Percentiles rank a stretch among this genome's conserved stretches.
These are phyloP conservation scores for Ottelia alismoides DNA, from an alignment of 106 monocot species.

Conservation along the genomic window DNA sequence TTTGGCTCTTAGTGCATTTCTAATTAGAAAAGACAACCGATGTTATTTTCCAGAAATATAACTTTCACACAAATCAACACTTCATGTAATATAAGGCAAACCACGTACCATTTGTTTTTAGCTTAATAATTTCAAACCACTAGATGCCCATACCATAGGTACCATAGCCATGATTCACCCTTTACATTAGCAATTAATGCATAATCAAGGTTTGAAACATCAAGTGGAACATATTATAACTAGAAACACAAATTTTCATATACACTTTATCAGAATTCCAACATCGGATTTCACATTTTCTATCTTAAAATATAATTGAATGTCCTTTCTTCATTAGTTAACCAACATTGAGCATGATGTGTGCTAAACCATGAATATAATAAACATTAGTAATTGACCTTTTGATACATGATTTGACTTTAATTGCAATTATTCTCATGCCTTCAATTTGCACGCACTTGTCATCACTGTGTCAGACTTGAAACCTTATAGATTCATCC, in stretches of 20 bases:
- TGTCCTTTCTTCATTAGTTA: conserved; percentile 1
- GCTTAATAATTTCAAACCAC: conserved; percentile 1
- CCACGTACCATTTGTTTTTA: conserved; percentile 1
- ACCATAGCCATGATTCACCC: neutral
- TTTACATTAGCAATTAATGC: conserved; percentile 2
- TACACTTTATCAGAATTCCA: neutral
- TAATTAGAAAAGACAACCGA: neutral
- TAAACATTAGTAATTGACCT: neutral
- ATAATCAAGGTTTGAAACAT: neutral
- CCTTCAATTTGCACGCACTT: too few species aligned
- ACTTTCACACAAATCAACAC: conserved; percentile 3
- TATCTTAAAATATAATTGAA: conserved; percentile 2
- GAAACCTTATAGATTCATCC: neutral
- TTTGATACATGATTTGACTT: conserved; percentile 1
- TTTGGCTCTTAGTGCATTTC: conserved; percentile 1
- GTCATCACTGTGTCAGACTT: neutral
- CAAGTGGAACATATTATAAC: conserved; percentile 7
- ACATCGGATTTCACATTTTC: neutral
- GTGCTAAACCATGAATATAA: conserved; percentile 2
- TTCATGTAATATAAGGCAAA: neutral
- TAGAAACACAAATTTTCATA: neutral
- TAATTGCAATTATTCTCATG: conserved; percentile 3
- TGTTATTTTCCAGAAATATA: conserved; percentile 3
- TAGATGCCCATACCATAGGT: conserved; percentile 2
- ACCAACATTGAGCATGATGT: conserved; percentile 14